These are phyloP conservation scores for Colletotrichum endophyticum DNA, from an alignment of 2,329 filamentous ascomycete species.

Conservation along the genomic window DNA sequence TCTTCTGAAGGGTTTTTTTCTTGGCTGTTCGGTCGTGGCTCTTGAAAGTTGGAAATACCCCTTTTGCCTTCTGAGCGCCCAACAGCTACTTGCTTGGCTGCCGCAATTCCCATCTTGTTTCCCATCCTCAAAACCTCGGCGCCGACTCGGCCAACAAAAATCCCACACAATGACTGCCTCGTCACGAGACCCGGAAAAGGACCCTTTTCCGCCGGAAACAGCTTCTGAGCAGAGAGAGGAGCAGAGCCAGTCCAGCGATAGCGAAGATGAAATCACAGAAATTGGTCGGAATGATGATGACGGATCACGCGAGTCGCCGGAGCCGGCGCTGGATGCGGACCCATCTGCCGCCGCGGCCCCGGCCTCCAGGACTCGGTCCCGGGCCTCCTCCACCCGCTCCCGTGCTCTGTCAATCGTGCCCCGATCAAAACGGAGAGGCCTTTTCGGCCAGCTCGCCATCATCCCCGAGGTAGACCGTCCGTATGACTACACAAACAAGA, in stretches of 20 bases:
- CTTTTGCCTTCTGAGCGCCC: not conserved
- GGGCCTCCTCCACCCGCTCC: conserved; percentile 43
- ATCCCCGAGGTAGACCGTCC: conserved; percentile 82
- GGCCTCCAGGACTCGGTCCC: conserved; percentile 29
- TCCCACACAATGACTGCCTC: not conserved
- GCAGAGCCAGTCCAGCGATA: conserved; percentile 9
- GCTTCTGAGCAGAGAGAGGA: not conserved
- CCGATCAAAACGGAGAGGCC: conserved; percentile 64
- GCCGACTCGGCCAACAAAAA: conserved; percentile 6
- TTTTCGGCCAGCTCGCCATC: conserved; percentile 73
- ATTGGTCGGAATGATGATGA: not conserved
- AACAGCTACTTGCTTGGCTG: not conserved
- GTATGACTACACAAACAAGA: conserved; percentile 72
- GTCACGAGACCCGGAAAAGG: conserved; percentile 18
- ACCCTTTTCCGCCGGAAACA: conserved; percentile 4
- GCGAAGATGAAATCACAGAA: conserved; percentile 11
- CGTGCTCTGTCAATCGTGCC: conserved; percentile 45
- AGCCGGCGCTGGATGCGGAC: not conserved
- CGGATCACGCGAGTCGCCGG: not conserved
- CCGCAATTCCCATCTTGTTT: not conserved
- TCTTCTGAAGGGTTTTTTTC: not conserved
- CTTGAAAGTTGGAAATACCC: not conserved
- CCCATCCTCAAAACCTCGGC: not conserved
- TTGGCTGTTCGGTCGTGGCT: not conserved
- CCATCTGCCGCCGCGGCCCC: conserved; percentile 8